These are phyloP conservation scores for Endotrypanum monterogeii DNA, from an alignment of 208 protist species.

Conservation along the genomic window DNA sequence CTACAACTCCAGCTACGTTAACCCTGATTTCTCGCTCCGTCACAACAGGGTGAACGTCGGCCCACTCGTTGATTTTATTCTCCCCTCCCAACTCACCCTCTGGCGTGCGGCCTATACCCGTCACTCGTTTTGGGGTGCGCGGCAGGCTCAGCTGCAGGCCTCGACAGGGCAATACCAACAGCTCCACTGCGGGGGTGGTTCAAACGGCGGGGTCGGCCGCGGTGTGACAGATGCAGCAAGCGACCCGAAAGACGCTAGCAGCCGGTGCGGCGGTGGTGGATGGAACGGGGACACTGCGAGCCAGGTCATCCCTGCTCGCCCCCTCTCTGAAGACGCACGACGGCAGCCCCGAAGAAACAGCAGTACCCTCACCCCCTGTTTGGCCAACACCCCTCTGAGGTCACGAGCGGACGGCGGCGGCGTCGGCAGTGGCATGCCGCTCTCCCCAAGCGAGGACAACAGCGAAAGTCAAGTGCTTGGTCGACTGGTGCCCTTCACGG, in stretches of 20 bases:
- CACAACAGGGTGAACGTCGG: constrained; percentile 47
- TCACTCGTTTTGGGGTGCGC: constrained; percentile 42
- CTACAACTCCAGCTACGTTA: constrained; percentile 44
- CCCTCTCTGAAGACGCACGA: background rate
- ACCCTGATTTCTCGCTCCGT: constrained; percentile 51
- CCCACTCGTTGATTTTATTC: constrained; percentile 48
- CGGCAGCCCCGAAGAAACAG: background rate
- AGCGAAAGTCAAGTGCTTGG: background rate
- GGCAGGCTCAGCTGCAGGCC: constrained; percentile 33
- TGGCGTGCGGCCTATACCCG: constrained; percentile 51
- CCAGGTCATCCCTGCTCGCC: background rate
- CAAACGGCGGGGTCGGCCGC: background rate
- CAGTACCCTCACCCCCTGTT: background rate
- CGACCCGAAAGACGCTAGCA: background rate
- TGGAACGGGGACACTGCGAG: background rate
- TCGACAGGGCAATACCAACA: constrained; percentile 12
- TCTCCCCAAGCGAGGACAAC: background rate
- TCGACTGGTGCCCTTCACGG: background rate
- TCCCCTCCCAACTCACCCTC: constrained; percentile 24
- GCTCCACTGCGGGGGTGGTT: background rate
- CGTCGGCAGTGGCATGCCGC: background rate
- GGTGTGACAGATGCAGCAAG: background rate
- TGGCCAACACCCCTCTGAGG: background rate
- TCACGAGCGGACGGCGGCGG: background rate
- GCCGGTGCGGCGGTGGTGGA: background rate